Evolutionary conservation across 768 basidiomycete genomes (phyloP), one percentile per base, ranked within the genome.

Genomic region (Russula virescens): DNA sequence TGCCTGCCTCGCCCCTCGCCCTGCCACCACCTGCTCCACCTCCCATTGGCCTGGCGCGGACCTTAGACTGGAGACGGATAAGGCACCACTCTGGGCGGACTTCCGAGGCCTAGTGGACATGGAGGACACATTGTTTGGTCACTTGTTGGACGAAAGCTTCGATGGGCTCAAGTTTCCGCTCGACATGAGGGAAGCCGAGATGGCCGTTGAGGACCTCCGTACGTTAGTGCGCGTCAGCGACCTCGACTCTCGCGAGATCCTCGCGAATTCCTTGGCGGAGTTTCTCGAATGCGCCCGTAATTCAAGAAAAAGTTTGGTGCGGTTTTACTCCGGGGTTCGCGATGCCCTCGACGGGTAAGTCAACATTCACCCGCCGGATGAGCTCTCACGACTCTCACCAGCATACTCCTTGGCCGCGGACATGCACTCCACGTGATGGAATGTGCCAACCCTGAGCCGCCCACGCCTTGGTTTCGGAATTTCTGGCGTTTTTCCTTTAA

Each of bases 361-460:
- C 72, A 69, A 93, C 92, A 67, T 90, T 90, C 89, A 53, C 0
- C n/a, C 48, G 45, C 49, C 42, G 46, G 48, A 28, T 28, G 40
- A 59, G 8, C 45, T 38, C 38, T 60, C 60, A 49, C 46, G 38
- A 52, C 34, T 43, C 42, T 16, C 42, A 52, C 42, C 4, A 42
- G 46, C 26, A 40, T 31, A 47, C 18, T 28, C 11, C 52, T 61
- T 40, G 35, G 23, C 31, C 31, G 34, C 25, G 31, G 31, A 13
- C 43, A 52, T 45, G 50, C 34, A 25, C 42, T 60, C 25, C 43
- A 26, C 16, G 49, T 43, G 31, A 59, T 43, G 58, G 58, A 53
- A 42, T 9, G 31, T 14, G 18, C 52, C 18, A 21, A 5, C 14
- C 34, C 35, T 52, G 50, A 25, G 18, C 26, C 28, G 21, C 21